Conservation (phyloP, 1,284 basidiomycete genomes). For the Agaricales sp. region DNA sequence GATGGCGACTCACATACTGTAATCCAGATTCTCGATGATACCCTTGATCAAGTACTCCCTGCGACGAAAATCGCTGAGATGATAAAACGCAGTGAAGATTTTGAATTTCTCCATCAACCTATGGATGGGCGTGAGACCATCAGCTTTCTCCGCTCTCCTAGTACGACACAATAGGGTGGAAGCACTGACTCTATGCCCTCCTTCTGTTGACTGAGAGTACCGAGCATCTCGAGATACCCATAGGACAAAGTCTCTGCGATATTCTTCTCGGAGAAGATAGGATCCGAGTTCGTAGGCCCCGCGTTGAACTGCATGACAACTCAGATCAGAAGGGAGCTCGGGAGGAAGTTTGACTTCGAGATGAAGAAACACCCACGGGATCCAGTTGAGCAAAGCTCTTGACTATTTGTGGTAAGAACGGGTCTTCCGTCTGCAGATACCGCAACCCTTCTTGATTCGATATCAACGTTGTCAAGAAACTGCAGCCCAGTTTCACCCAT, state of each 20-base stretch:
- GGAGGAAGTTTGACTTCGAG: background rate
- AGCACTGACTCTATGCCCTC: slow-evolving; percentile 81
- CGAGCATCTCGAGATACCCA: slow-evolving; percentile 96
- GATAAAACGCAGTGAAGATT: slow-evolving; percentile 92
- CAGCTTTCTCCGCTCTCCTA: background rate
- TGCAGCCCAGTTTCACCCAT: slow-evolving; percentile 83
- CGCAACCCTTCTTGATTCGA: slow-evolving; percentile 76
- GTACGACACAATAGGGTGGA: background rate
- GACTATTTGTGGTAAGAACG: slow-evolving; percentile 77
- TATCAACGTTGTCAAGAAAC: slow-evolving; percentile 76
- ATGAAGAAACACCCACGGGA: slow-evolving; percentile 46
- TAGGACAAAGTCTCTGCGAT: slow-evolving; percentile 79
- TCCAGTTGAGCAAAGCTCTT: slow-evolving; percentile 90
- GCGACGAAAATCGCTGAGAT: slow-evolving; percentile 82
- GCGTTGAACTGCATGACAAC: slow-evolving; percentile 59
- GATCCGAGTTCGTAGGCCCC: slow-evolving; percentile 50
- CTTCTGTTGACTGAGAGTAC: slow-evolving; percentile 76
- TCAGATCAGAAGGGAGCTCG: background rate
- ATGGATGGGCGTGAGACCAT: slow-evolving; percentile 4
- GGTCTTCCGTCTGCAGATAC: slow-evolving; percentile 78
- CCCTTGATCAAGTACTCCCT: slow-evolving; percentile 88
- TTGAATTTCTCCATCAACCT: slow-evolving; percentile 88
- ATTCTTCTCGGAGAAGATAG: slow-evolving; percentile 80
- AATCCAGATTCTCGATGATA: slow-evolving; percentile 89
- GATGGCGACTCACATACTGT: slow-evolving; percentile 65